Conservation (phyloP, 148 eudicot species). For the Camellia granthamiana region DNA sequence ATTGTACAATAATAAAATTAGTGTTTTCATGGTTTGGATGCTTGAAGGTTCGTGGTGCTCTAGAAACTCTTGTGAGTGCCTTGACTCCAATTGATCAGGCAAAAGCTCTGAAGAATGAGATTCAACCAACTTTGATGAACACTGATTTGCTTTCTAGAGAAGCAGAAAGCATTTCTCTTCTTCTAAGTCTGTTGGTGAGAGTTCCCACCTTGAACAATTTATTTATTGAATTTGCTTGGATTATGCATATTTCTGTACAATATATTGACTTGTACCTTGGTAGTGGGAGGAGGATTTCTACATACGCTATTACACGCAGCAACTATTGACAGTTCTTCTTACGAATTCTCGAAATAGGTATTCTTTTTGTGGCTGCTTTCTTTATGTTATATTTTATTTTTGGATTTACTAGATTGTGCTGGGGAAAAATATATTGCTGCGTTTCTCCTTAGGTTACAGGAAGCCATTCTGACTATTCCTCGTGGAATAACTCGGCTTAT, state of each 20-base stretch:
- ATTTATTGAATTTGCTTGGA: neutral
- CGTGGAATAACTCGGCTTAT: conserved; percentile 90
- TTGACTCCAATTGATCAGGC: conserved; percentile 78
- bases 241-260: neutral
- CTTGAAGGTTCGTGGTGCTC: conserved; percentile 85
- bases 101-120: conserved; percentile 54
- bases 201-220: neutral
- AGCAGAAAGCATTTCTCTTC: conserved; percentile 84
- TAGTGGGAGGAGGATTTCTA: conserved; percentile 97
- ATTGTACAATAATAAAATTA: no score
- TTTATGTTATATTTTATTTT: neutral
- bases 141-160: conserved; percentile 90
- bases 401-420: neutral
- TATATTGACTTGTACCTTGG: conserved; percentile 26
- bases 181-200: conserved; percentile 87
- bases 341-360: conserved; percentile 87
- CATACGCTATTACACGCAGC: conserved; percentile 90
- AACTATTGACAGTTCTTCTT: conserved; percentile 83
- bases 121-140: conserved; percentile 89
- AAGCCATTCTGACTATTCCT: conserved; percentile 89
- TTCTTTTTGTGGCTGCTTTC: neutral
- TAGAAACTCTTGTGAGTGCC: conserved; percentile 91
- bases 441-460: conserved; percentile 76
- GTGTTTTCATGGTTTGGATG: neutral
- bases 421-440: conserved; percentile 19